Percentiles rank a stretch among this genome's conserved stretches.
Evolutionary conservation across 495 filamentous ascomycete species (phyloP).

Genomic region (Penicillium herquei): DNA sequence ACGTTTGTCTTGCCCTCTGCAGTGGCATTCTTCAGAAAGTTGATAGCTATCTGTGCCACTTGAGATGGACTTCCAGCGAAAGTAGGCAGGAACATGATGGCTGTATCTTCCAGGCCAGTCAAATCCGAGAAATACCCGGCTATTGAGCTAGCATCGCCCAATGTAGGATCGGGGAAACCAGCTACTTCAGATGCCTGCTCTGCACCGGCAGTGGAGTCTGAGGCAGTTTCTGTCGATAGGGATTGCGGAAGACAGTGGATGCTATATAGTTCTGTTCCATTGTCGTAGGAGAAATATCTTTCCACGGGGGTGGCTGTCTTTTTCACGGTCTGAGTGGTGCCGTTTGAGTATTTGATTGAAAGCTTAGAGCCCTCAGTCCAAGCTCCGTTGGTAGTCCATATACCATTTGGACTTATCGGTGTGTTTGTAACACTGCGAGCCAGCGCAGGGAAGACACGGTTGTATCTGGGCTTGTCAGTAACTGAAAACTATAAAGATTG

Average conservation of each 20-base stretch:
- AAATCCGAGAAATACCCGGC: constrained; percentile 39
- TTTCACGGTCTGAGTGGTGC: constrained; percentile 16
- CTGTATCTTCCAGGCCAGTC: constrained; percentile 30
- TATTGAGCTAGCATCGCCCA: constrained; percentile 40
- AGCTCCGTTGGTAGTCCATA: constrained; percentile 20
- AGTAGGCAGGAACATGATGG: constrained; percentile 38
- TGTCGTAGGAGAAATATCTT: constrained; percentile 22
- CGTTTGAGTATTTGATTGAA: constrained; percentile 20
- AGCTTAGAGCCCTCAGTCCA: constrained; percentile 25
- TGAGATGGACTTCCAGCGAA: constrained; percentile 27
- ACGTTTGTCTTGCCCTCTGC: constrained; percentile 43
- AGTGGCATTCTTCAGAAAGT: constrained; percentile 38
- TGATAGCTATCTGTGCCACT: constrained; percentile 21
- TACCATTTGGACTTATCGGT: constrained; percentile 18
- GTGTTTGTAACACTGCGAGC: constrained; percentile 25
- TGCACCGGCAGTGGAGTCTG: constrained; percentile 33
- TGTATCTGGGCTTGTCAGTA: constrained; percentile 23
- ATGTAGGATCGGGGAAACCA: constrained; percentile 56
- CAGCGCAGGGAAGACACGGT: constrained; percentile 22
- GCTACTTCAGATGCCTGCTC: constrained; percentile 49
- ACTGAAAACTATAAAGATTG: neutral
- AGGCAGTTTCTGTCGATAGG: constrained; percentile 1
- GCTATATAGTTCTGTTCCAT: constrained; percentile 21
- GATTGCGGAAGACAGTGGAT: constrained; percentile 22
- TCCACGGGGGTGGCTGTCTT: constrained; percentile 21